A percentile compares a stretch with the other conserved stretches of the same genome.
Evolutionary conservation across 305 asterid genomes (phyloP).

Genomic region (Striga hermonthica): DNA sequence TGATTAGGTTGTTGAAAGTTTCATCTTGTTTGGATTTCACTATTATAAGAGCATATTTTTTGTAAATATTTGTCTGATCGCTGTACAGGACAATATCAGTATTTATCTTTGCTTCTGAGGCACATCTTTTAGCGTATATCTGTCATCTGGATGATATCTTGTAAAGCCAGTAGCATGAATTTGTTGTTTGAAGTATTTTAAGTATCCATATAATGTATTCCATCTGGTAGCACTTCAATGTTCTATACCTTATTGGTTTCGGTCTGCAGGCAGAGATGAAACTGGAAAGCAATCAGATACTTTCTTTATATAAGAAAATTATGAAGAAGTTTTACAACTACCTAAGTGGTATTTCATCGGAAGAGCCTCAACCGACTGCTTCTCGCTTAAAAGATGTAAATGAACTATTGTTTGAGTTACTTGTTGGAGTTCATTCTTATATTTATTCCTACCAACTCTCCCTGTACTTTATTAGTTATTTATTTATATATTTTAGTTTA

Average conservation of each 20-base stretch:
- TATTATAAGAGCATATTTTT: too few species aligned
- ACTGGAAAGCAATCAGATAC: conserved; percentile 65
- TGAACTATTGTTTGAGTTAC: conserved; percentile 18
- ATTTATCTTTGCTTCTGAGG: not conserved
- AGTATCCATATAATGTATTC: not conserved
- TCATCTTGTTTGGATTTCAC: too few species aligned
- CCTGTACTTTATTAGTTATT: too few species aligned
- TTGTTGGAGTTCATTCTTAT: not conserved
- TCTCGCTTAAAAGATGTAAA: conserved; percentile 75
- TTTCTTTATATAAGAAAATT: conserved; percentile 51
- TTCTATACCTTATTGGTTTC: conserved; percentile 13
- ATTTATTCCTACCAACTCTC: not conserved
- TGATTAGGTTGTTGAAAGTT: too few species aligned
- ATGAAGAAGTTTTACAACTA: conserved; percentile 73
- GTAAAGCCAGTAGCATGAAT: not conserved
- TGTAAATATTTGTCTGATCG: not conserved
- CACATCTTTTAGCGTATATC: not conserved
- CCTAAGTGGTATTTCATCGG: conserved; percentile 40
- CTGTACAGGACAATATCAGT: not conserved
- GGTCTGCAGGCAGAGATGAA: conserved; percentile 60
- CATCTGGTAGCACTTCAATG: not conserved
- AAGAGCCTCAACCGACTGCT: conserved; percentile 43
- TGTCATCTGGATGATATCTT: too few species aligned
- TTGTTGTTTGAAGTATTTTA: conserved; percentile 1
- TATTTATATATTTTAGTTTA: not conserved